Conservation (phyloP, 129 eudicot genomes). For the Oenanthe sinensis region DNA sequence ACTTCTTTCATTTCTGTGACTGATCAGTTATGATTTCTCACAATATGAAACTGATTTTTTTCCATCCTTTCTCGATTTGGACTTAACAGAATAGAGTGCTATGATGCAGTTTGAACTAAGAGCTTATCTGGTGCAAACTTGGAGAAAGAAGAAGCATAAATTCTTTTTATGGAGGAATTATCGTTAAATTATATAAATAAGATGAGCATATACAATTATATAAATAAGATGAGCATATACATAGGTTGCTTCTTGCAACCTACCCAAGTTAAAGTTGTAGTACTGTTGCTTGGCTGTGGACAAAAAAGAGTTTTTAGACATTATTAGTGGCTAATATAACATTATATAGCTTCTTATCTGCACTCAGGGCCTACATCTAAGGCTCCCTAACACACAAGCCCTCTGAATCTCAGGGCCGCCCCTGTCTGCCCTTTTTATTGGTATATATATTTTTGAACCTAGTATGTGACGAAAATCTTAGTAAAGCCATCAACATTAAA, state of each 20-base stretch:
- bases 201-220: background rate
- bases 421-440: background rate
- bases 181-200: background rate
- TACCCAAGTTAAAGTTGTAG: background rate
- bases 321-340: background rate
- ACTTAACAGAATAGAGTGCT: background rate
- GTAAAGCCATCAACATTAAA: too few relatives aligned
- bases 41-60: background rate
- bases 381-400: too few relatives aligned
- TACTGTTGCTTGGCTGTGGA: background rate
- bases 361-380: too few relatives aligned
- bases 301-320: background rate
- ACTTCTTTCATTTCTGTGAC: background rate
- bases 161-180: too few relatives aligned
- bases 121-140: background rate
- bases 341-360: background rate
- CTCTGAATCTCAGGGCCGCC: too few relatives aligned
- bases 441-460: background rate
- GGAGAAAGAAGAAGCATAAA: background rate
- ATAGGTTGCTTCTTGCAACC: conserved; percentile 1
- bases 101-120: background rate
- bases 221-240: background rate
- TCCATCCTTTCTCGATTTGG: background rate
- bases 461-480: background rate
- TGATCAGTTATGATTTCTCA: background rate